Conservation (phyloP, 805 yeast genomes). For the Brettanomyces naardenensis region DNA sequence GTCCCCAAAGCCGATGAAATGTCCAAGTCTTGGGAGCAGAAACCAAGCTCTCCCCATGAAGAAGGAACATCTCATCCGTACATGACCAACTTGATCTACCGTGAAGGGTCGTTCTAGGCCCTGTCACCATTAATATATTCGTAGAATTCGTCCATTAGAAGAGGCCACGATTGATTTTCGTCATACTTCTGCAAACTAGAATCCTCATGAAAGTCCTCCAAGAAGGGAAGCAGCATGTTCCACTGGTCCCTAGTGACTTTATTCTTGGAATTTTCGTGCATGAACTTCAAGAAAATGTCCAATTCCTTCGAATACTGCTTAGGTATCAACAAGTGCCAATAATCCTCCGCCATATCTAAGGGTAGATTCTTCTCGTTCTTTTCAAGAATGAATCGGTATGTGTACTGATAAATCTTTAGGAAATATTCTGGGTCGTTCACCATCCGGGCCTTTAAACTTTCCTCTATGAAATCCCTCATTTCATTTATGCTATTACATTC, state of each 20-base stretch:
- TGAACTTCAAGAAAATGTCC: constrained; percentile 53
- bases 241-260: constrained; percentile 69
- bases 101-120: no score
- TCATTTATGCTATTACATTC: constrained; percentile 26
- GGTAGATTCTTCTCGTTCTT: constrained; percentile 48
- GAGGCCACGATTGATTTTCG: constrained; percentile 88
- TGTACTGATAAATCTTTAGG: constrained; percentile 56
- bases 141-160: constrained; percentile 75
- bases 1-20: no score
- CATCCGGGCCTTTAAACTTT: constrained; percentile 26
- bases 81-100: no score
- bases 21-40: no score
- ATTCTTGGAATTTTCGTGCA: constrained; percentile 34
- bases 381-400: constrained; percentile 61
- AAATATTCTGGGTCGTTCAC: constrained; percentile 34
- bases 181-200: constrained; percentile 54
- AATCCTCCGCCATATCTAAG: constrained; percentile 56
- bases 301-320: constrained; percentile 22
- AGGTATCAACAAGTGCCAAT: constrained; percentile 66
- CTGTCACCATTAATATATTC: constrained; percentile 28
- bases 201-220: constrained; percentile 43
- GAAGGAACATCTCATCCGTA: no score
- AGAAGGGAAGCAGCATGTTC: constrained; percentile 72
- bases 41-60: no score
- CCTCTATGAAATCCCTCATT: constrained; percentile 38